Base-by-base conservation (phyloP, 352 stramenopile species). In the Globisporangium cederbergense region DNA sequence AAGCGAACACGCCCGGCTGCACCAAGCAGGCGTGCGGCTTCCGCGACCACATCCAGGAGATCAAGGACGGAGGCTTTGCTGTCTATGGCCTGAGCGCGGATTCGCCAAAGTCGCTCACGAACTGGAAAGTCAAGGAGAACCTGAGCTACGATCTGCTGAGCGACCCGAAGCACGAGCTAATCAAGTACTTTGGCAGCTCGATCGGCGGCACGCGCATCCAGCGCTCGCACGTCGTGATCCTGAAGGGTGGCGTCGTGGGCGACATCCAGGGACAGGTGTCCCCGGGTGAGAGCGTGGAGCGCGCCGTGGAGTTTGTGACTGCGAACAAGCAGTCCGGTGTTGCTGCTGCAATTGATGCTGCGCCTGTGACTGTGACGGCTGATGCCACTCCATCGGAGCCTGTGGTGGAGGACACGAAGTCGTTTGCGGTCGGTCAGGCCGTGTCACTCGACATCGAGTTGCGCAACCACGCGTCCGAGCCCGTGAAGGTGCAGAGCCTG, bases 21-120 rank as follows among this genome's bases (percentile, higher is more conserved):
- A 96, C 86, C 62, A 96, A 93, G 66, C 88, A 96, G 64, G 88
- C 88, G 13, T 96, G 88, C 53, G 86, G 83, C 30, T 96, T 96
- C 78, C 86, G 88, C 8, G 84, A 96, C 70, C 82, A 94, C 53
- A 81, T 92, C 43, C 76, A 93, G 60, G 73, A 83, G 53, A 93
- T 96, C 59, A 87, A 86, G 65, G 76, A 92, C 60, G 81, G 84
- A 4, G 86, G 86, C 11, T 96, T 91, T 64, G 59, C 67, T 18
- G 86, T 96, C 38, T 96, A 91, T 67, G 88, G 85, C 13, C 71
- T 95, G 40, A 92, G 85, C 36, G 81, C 73, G 22, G 88, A 96
- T 69, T 86, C 72, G 32, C 83, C 86, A 49, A 94, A 89, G 71
- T 49, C 73, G 51, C 67, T 95, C 32, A 66, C 67, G 56, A 93